Percentiles rank a stretch among this genome's conserved stretches.
Evolutionary conservation across 768 basidiomycete species (phyloP).

Genomic region (Boletus fagicola): DNA sequence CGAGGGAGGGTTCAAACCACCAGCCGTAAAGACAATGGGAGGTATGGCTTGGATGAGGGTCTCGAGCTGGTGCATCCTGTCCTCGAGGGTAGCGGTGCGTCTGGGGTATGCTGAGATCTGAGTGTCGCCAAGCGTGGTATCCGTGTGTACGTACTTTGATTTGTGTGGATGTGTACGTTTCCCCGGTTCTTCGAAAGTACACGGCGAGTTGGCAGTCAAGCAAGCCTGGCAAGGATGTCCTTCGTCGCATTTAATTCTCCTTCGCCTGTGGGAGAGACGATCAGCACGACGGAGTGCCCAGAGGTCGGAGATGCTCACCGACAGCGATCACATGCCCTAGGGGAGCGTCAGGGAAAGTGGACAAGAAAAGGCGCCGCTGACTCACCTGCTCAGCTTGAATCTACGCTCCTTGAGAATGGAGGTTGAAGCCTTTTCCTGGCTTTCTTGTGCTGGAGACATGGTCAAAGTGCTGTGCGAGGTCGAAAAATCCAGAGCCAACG

Average conservation of each 20-base stretch:
- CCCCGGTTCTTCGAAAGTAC: slow-evolving; percentile 85
- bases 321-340: slow-evolving; percentile 86
- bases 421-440: slow-evolving; percentile 45
- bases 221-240: slow-evolving; percentile 89
- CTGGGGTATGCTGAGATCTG: slow-evolving; percentile 36
- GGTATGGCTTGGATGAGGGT: slow-evolving; percentile 83
- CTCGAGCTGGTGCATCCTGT: slow-evolving; percentile 86
- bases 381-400: slow-evolving; percentile 84
- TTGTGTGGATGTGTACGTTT: slow-evolving; percentile 86
- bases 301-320: slow-evolving; percentile 51
- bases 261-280: slow-evolving; percentile 46
- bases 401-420: slow-evolving; percentile 73
- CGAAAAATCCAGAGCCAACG: slow-evolving; percentile 7
- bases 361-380: not conserved
- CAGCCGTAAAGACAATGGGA: slow-evolving; percentile 71
- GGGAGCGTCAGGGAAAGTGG: slow-evolving; percentile 9
- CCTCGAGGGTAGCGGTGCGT: slow-evolving; percentile 80
- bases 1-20: slow-evolving; percentile 39
- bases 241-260: slow-evolving; percentile 86
- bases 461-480: slow-evolving; percentile 6
- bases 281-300: not conserved
- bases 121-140: slow-evolving; percentile 4
- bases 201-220: slow-evolving; percentile 75
- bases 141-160: slow-evolving; percentile 63
- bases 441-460: slow-evolving; percentile 34